Conservation (phyloP, 768 basidiomycete genomes). For the Russula earlei region DNA sequence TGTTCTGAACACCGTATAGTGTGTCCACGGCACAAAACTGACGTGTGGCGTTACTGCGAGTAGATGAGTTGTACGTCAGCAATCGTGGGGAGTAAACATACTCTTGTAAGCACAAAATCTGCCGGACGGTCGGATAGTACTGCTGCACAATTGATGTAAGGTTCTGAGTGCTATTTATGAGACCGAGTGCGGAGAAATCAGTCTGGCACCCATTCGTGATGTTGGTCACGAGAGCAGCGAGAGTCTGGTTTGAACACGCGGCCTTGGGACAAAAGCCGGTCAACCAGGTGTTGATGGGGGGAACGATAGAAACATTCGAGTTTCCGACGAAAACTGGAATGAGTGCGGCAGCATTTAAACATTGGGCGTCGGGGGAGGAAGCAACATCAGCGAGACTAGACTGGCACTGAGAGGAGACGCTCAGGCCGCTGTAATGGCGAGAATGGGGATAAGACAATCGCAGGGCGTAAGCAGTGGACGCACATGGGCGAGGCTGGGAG, state of each 20-base stretch:
- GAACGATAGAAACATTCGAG: slow-evolving; percentile 33
- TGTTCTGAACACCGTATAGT: slow-evolving; percentile 42
- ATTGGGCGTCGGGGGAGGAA: slow-evolving; percentile 34
- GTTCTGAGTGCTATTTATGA: slow-evolving; percentile 4
- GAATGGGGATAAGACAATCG: not conserved
- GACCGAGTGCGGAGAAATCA: slow-evolving; percentile 28
- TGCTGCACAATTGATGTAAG: slow-evolving; percentile 36
- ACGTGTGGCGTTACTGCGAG: slow-evolving; percentile 28
- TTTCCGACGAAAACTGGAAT: slow-evolving; percentile 30
- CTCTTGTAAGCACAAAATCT: slow-evolving; percentile 57
- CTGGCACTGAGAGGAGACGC: slow-evolving; percentile 42
- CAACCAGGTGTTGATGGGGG: slow-evolving; percentile 51
- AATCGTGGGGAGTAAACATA: slow-evolving; percentile 29
- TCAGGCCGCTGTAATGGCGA: slow-evolving; percentile 11
- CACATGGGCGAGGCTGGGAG: slow-evolving; percentile 14
- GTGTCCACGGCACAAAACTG: slow-evolving; percentile 50
- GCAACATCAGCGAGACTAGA: slow-evolving; percentile 38
- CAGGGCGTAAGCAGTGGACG: not conserved
- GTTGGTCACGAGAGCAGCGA: slow-evolving; percentile 45
- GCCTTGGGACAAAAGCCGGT: slow-evolving; percentile 41
- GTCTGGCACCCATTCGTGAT: slow-evolving; percentile 42
- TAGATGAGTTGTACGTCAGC: not conserved
- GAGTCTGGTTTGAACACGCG: slow-evolving; percentile 50
- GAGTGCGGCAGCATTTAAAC: slow-evolving; percentile 40
- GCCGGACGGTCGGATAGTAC: slow-evolving; percentile 47